Percentiles rank a stretch among this genome's conserved stretches.
Conservation (phyloP, 2,329 filamentous ascomycete genomes). For the Talaromyces sp. region DNA sequence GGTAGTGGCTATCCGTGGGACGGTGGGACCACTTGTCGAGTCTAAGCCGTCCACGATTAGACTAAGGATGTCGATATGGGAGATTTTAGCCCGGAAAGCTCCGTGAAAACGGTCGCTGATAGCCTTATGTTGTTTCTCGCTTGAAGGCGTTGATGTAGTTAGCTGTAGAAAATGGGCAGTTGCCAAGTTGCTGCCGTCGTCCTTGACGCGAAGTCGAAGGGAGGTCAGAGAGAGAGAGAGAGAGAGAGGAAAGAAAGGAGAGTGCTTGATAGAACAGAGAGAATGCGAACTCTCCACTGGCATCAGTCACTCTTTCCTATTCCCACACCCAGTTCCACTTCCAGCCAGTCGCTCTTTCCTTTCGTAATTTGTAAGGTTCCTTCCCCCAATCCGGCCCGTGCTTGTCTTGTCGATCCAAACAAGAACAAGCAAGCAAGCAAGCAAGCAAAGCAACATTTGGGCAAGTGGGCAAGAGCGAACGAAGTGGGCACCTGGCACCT, state of each 20-base stretch:
- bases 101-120: not conserved
- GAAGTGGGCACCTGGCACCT: constrained; percentile 4
- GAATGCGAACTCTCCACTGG: not conserved
- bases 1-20: constrained; percentile 2
- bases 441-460: not conserved
- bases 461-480: not conserved
- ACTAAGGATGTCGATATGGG: not conserved
- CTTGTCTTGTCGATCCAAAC: constrained; percentile 20
- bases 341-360: not conserved
- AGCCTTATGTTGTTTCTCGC: not conserved
- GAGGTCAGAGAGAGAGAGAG: too few relatives aligned
- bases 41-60: not conserved
- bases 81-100: not conserved
- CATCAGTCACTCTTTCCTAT: not conserved
- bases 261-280: not conserved
- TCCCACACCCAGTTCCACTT: not conserved
- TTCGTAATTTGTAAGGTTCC: not conserved
- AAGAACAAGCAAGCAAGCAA: not conserved
- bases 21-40: constrained; percentile 1
- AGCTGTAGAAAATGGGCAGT: not conserved
- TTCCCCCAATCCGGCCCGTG: constrained; percentile 15
- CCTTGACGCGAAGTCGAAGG: not conserved
- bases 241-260: too few relatives aligned
- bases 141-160: not conserved
- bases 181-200: not conserved